Evolutionary conservation across 78 protist genomes (phyloP), one percentile per base, ranked within the genome.

Genomic region (Dictyostelium citrinum): DNA sequence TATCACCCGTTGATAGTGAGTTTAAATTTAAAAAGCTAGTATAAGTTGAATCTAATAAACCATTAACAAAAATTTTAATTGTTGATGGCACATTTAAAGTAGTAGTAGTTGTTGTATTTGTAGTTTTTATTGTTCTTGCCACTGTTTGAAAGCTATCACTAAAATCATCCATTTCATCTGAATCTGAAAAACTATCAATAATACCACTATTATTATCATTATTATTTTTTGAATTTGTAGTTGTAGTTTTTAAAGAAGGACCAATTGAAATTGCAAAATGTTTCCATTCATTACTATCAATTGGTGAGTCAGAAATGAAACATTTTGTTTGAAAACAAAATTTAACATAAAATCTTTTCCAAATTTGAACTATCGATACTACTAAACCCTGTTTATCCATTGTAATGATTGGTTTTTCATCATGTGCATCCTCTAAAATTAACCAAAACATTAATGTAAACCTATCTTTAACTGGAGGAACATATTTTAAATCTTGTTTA

Each of bases 401-500:
- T 67, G 81, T 29, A 20, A 83, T 39, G 7, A 83, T 24, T 70
- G 22, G 10, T 31, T 70, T 70, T 70, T 70, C 77, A 16, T 70
- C 77, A 1, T 17, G 22, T 16, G 17, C 5, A 33, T 70, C 43
- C 0, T 70, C 39, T 16, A 70, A 29, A 29, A 29, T 12, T 70
- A 33, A n/a, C 93, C 93, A 88, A 11, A 72, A 37, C 71, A 68
- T 43, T 27, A 88, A 20, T 27, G 93, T 88, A 61, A 88, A 78
- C 12, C 49, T 22, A 22, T 60, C 93, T 3, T 12, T 29, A 33
- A 88, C 29, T 33, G 45, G 22, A 3, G 55, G 46, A 17, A 74
- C 81, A 22, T 39, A 17, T 2, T 41, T 41, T 24, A 29, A 11
- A 29, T 64, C 35, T 41, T 75, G 58, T 24, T 35, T 41, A 33